These are phyloP conservation scores for Yarrowia osloensis DNA, from an alignment of 805 yeast species.

Conservation along the genomic window DNA sequence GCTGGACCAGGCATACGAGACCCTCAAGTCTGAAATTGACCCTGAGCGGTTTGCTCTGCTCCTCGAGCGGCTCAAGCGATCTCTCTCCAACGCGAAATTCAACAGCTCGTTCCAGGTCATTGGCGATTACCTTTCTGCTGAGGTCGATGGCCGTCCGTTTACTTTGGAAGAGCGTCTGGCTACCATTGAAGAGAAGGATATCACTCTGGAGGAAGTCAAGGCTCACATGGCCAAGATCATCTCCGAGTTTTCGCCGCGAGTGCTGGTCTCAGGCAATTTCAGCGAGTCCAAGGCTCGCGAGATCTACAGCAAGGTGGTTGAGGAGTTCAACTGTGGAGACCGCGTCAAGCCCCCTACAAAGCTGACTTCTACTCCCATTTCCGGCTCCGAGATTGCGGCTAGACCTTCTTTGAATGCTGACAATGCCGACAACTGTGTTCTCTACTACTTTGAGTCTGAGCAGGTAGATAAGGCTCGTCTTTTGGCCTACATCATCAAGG, in stretches of 20 bases:
- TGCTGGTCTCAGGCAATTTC: background rate
- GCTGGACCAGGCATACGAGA: background rate
- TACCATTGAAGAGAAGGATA: slow-evolving; percentile 68
- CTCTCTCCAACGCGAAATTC: background rate
- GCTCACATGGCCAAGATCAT: background rate
- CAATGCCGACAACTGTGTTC: slow-evolving; percentile 47
- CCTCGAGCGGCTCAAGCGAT: background rate
- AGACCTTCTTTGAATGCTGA: slow-evolving; percentile 56
- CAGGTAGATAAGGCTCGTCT: background rate
- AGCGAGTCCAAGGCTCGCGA: background rate
- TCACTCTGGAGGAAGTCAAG: slow-evolving; percentile 2
- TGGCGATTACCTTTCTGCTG: background rate
- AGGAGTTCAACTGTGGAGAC: background rate
- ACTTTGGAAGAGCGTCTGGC: slow-evolving; percentile 53
- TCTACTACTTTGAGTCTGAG: slow-evolving; percentile 1
- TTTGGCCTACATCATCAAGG: slow-evolving; percentile 69
- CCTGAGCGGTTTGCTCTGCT: background rate
- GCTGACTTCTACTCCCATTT: background rate
- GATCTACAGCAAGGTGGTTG: background rate
- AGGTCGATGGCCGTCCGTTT: background rate
- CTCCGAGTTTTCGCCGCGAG: background rate
- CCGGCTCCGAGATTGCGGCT: background rate
- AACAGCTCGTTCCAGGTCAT: background rate
- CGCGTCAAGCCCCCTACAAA: background rate
- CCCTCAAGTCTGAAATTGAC: background rate